Evolutionary conservation across 177 flowering plant species (phyloP).

Genomic region (Tripterygium wilfordii): DNA sequence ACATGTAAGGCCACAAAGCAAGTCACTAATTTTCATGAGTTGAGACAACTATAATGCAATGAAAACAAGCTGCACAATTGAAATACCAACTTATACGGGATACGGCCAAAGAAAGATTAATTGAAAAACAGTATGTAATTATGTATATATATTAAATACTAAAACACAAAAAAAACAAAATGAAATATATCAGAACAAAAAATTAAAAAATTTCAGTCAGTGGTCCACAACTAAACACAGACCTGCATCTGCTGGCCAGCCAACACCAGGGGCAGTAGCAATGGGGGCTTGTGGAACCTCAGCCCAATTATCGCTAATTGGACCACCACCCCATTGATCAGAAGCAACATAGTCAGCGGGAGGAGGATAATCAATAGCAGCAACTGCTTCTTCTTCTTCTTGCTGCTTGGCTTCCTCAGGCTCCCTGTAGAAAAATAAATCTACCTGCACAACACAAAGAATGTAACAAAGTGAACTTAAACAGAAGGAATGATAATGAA

Average conservation of each 20-base stretch:
- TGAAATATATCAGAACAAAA: too few species aligned
- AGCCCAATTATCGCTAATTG: conserved; percentile 11
- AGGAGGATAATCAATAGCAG: conserved; percentile 27
- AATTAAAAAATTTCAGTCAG: too few species aligned
- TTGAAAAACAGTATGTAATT: too few species aligned
- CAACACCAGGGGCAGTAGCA: conserved; percentile 17
- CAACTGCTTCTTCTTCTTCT: conserved; percentile 54
- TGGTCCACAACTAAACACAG: too few species aligned
- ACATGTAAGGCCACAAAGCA: too few species aligned
- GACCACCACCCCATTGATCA: not conserved
- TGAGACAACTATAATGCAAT: too few species aligned
- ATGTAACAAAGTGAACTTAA: not conserved
- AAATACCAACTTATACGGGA: too few species aligned
- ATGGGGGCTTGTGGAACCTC: conserved; percentile 13
- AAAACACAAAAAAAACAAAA: too few species aligned
- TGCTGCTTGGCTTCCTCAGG: conserved; percentile 74
- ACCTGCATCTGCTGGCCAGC: conserved; percentile 29
- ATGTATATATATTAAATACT: too few species aligned
- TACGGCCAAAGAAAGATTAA: too few species aligned
- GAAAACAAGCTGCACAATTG: too few species aligned
- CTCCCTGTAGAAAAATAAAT: conserved; percentile 78
- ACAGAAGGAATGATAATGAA: not conserved
- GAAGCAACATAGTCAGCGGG: conserved; percentile 17
- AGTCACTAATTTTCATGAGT: too few species aligned
- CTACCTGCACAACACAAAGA: conserved; percentile 44